A percentile compares a stretch with the other conserved stretches of the same genome.
phyloP scores from a whole-genome alignment of 1,139 yeast genomes.

The Geotrichum reessii region DNA sequence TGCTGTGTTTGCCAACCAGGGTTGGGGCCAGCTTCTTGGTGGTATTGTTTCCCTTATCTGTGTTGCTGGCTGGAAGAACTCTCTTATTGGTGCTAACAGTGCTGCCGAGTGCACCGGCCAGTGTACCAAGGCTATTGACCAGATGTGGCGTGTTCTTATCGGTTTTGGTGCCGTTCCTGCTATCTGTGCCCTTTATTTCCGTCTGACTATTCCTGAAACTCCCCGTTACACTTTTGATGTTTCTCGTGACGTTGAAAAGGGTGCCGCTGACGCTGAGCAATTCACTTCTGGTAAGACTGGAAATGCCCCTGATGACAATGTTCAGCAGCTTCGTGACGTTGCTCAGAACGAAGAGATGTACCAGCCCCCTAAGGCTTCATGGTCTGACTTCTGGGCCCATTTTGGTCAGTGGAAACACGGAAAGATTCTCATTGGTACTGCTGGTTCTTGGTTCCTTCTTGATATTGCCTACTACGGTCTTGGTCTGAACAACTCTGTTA shows the following conservation, averaged over 20 bases:
- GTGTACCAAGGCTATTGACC: slow-evolving; percentile 76
- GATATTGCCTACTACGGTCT: slow-evolving; percentile 93
- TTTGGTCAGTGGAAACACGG: slow-evolving; percentile 82
- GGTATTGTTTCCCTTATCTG: slow-evolving; percentile 36
- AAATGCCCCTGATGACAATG: slow-evolving; percentile 36
- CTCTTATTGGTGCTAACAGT: slow-evolving; percentile 64
- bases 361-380: slow-evolving; percentile 45
- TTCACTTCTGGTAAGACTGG: slow-evolving; percentile 46
- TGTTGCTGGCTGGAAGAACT: slow-evolving; percentile 38
- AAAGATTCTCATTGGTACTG: slow-evolving; percentile 83
- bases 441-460: slow-evolving; percentile 93
- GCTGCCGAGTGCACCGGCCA: slow-evolving; percentile 51
- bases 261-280: slow-evolving; percentile 52
- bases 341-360: slow-evolving; percentile 31
- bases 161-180: slow-evolving; percentile 93
- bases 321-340: slow-evolving; percentile 28
- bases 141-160: slow-evolving; percentile 85
- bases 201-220: slow-evolving; percentile 90
- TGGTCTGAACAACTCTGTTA: slow-evolving; percentile 75
- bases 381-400: slow-evolving; percentile 44
- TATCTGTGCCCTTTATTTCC: slow-evolving; percentile 69
- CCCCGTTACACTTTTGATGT: slow-evolving; percentile 83
- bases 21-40: slow-evolving; percentile 42
- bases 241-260: slow-evolving; percentile 56
- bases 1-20: slow-evolving; percentile 40